A percentile compares a stretch with the other conserved stretches of the same genome.
These are phyloP conservation scores for Peniophora sp. DNA, from an alignment of 1,284 basidiomycete genomes.

Conservation along the genomic window DNA sequence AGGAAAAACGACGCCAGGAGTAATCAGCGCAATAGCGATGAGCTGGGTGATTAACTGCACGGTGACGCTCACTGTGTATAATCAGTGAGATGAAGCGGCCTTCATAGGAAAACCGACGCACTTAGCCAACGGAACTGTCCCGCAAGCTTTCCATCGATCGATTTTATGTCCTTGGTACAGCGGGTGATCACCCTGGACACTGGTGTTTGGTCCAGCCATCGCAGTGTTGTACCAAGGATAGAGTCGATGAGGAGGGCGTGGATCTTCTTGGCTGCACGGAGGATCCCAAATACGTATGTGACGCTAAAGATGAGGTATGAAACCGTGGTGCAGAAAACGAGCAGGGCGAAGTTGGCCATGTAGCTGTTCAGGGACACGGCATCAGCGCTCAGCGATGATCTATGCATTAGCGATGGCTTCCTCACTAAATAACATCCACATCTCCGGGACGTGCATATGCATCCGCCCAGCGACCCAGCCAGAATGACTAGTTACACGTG, in stretches of 20 bases:
- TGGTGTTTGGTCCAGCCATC: slow-evolving; percentile 53
- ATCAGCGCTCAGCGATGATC: not conserved
- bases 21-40: slow-evolving; percentile 34
- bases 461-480: slow-evolving; percentile 35
- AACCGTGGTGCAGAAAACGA: slow-evolving; percentile 19
- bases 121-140: too few relatives aligned
- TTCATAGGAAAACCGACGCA: slow-evolving; percentile 16
- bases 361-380: too few relatives aligned
- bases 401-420: not conserved
- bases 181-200: slow-evolving; percentile 48
- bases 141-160: slow-evolving; percentile 13
- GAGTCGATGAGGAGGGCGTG: slow-evolving; percentile 49
- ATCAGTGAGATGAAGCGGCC: slow-evolving; percentile 17
- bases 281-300: slow-evolving; percentile 31
- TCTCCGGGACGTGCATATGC: slow-evolving; percentile 25
- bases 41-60: slow-evolving; percentile 31
- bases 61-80: slow-evolving; percentile 19
- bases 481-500: slow-evolving; percentile 29
- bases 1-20: slow-evolving; percentile 33
- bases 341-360: slow-evolving; percentile 13
- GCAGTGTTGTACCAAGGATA: slow-evolving; percentile 48
- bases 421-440: slow-evolving; percentile 14
- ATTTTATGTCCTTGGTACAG: slow-evolving; percentile 51
- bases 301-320: slow-evolving; percentile 20
- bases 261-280: slow-evolving; percentile 47